Percentiles rank a stretch among this genome's conserved stretches.
phyloP scores from a whole-genome alignment of 768 basidiomycete species.

The Imleria badia region DNA sequence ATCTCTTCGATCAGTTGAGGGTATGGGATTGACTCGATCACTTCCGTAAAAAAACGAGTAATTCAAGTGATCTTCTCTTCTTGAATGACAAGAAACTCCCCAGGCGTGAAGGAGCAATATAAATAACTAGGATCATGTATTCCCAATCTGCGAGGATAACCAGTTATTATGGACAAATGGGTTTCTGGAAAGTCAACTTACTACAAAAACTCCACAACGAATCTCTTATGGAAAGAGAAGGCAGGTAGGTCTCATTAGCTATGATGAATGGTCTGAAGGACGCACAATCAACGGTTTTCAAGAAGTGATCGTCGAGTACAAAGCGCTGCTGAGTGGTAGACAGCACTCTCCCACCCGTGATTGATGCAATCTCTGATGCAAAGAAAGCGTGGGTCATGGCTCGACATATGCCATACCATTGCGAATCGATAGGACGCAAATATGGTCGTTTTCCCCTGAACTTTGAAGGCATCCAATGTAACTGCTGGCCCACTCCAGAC shows the following conservation, averaged over 20 bases:
- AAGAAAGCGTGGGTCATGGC: conserved; percentile 9
- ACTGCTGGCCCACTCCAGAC: conserved; percentile 16
- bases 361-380: background rate
- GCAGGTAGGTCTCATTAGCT: background rate
- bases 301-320: conserved; percentile 18
- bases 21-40: conserved; percentile 7
- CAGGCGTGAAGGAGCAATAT: conserved; percentile 1
- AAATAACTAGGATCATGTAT: conserved; percentile 9
- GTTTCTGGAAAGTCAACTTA: conserved; percentile 12
- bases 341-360: background rate
- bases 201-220: conserved; percentile 28
- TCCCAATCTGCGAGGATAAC: conserved; percentile 15
- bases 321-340: conserved; percentile 6
- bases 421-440: background rate
- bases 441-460: conserved; percentile 9
- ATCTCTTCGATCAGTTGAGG: conserved; percentile 14
- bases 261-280: background rate
- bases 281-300: conserved; percentile 26
- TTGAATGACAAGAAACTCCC: conserved; percentile 2
- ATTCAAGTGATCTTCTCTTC: conserved; percentile 5
- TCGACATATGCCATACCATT: conserved; percentile 8
- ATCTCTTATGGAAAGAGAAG: conserved; percentile 12
- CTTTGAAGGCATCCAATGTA: conserved; percentile 9
- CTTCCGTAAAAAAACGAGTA: conserved; percentile 2
- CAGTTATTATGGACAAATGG: background rate